Evolutionary conservation across 129 eudicot genomes (phyloP), one percentile per base, ranked within the genome.

Genomic region (Artemisia annua): DNA sequence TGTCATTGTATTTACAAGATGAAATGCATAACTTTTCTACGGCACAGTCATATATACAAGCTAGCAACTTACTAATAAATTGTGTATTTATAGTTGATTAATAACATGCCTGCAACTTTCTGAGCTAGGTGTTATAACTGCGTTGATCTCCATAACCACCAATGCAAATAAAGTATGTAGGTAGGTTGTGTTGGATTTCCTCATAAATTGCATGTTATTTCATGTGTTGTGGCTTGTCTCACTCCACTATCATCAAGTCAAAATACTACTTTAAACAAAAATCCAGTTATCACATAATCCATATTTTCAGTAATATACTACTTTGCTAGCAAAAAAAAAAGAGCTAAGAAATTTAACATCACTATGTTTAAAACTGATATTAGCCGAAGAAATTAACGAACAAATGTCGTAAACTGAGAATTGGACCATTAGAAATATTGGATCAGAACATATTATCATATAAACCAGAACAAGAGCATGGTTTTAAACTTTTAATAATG

Each of bases 161-260:
- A 20, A 48, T 20, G 17, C 53, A 67, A 11, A 15, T 52, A 14
- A 48, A 51, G 61, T 68, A 24, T 69, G 26, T 24, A 51, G 73
- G 52, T 68, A n/a, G 13, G 49, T 24, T 51, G 50, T 68, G 48
- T 5, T 68, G 22, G 60, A 15, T 68, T 50, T 50, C 22, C 61
- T 68, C 61, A 68, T 51, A 26, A 69, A 51, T 67, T 67, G 58
- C 55, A 48, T 69, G 4, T 69, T 17, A 52, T 3, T 69, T 51
- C 73, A 67, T 24, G 13, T 13, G 30, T 20, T 48, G 30, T 66
- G 18, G 46, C 55, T 22, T 46, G 4, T 35, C 28, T 50, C 43
- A 13, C 15, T 6, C 7, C 43, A 5, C 43, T 35, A 35, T 35
- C 43, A 35, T 39, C 46, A 39, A 39, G 46, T 39, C 46, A 39